A percentile compares a stretch with the other conserved stretches of the same genome.
Conservation (phyloP, 306 rosid genomes). For the Lathyrus oleraceus region DNA sequence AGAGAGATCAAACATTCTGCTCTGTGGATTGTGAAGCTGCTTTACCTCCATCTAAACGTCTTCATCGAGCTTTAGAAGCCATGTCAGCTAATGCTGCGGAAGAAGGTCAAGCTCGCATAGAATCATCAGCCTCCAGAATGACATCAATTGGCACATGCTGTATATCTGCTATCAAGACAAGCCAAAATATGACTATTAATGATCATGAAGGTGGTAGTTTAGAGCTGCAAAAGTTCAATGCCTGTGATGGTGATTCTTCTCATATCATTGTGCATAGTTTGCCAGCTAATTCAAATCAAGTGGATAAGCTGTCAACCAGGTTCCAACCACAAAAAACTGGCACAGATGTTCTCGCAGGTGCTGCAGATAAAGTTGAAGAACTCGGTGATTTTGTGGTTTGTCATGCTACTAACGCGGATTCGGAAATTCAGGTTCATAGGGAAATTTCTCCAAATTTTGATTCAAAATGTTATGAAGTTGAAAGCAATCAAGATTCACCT, state of each 20-base stretch:
- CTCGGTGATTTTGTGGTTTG: constrained; percentile 37
- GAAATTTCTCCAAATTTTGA: constrained; percentile 41
- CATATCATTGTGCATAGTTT: constrained; percentile 36
- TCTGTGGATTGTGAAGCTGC: constrained; percentile 80
- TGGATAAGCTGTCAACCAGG: constrained; percentile 41
- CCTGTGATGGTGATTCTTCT: constrained; percentile 38
- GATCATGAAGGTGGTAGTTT: constrained; percentile 39
- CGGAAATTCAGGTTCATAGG: constrained; percentile 30
- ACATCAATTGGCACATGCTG: constrained; percentile 37
- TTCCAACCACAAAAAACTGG: constrained; percentile 40
- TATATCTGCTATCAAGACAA: constrained; percentile 38
- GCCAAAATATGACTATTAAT: constrained; percentile 36
- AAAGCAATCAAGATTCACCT: constrained; percentile 42
- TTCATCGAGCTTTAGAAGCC: constrained; percentile 96
- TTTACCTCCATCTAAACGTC: constrained; percentile 94
- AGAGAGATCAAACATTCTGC: constrained; percentile 68
- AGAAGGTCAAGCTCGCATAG: constrained; percentile 52
- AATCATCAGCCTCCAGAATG: constrained; percentile 46
- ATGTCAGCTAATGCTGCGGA: constrained; percentile 96
- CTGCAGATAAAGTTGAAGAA: constrained; percentile 41
- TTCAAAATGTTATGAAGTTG: constrained; percentile 39
- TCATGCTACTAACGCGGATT: constrained; percentile 40
- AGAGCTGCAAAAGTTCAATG: constrained; percentile 35
- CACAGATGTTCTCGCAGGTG: constrained; percentile 32
- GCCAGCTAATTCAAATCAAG: constrained; percentile 46